A percentile compares a stretch with the other conserved stretches of the same genome.
These are phyloP conservation scores for Pseudohyphozyma bogoriensis DNA, from an alignment of 768 basidiomycete genomes.

Conservation along the genomic window DNA sequence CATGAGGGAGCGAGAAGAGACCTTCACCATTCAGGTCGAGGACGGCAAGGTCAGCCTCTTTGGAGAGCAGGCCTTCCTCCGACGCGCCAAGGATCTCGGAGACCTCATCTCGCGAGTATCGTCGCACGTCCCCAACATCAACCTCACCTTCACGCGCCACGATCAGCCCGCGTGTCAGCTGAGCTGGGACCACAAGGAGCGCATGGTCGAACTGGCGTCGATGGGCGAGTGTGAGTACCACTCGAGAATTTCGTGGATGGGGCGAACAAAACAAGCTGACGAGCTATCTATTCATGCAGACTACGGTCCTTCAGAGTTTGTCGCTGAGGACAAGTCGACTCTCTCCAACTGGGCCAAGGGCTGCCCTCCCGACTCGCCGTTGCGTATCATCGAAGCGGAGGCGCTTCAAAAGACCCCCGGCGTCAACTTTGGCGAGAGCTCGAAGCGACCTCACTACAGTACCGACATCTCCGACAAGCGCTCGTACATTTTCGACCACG, in stretches of 20 bases:
- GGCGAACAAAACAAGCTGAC: neutral
- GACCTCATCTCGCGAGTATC: conserved; percentile 29
- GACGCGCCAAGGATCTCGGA: conserved; percentile 30
- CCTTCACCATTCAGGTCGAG: conserved; percentile 31
- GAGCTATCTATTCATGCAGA: conserved; percentile 2
- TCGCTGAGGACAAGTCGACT: conserved; percentile 8
- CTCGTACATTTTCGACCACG: conserved; percentile 37
- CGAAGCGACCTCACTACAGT: conserved; percentile 2
- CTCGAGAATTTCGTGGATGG: neutral
- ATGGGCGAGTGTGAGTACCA: conserved; percentile 33
- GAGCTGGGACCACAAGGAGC: conserved; percentile 29
- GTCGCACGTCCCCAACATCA: conserved; percentile 27
- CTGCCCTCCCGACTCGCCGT: conserved; percentile 32
- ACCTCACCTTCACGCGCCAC: conserved; percentile 33
- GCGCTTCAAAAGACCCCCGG: conserved; percentile 6
- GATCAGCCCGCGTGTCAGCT: conserved; percentile 33
- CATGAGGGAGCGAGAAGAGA: conserved; percentile 33
- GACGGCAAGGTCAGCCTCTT: conserved; percentile 20
- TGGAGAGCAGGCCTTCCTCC: conserved; percentile 26
- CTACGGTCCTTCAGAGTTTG: conserved; percentile 30
- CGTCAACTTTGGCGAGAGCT: neutral
- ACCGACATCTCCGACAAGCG: conserved; percentile 18
- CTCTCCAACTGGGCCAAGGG: conserved; percentile 34
- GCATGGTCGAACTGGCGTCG: conserved; percentile 28
- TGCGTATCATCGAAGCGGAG: conserved; percentile 23